Percentiles rank a stretch among this genome's conserved stretches.
These are phyloP conservation scores for Salix viminalis DNA, from an alignment of 345 rosid species.

Conservation along the genomic window DNA sequence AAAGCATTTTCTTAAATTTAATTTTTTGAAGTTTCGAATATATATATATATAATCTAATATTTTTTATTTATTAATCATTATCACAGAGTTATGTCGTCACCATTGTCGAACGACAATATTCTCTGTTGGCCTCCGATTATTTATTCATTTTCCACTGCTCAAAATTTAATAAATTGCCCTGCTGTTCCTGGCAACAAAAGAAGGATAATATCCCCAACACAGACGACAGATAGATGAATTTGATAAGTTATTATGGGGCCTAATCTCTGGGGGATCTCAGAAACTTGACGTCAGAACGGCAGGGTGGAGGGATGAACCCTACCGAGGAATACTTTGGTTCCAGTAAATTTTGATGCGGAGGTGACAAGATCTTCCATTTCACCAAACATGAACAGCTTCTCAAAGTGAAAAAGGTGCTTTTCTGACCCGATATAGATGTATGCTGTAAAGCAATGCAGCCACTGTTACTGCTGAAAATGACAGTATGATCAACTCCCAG, in stretches of 20 bases:
- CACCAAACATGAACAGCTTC: constrained; percentile 27
- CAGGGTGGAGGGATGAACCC: not conserved
- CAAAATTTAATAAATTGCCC: not conserved
- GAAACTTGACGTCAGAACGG: not conserved
- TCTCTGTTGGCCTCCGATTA: too few species aligned
- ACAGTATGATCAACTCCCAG: constrained; percentile 64
- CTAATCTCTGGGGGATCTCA: not conserved
- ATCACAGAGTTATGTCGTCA: too few species aligned
- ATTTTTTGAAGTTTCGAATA: too few species aligned
- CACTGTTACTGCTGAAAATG: constrained; percentile 41
- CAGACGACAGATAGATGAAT: not conserved
- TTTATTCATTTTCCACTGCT: too few species aligned
- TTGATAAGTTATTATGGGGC: not conserved
- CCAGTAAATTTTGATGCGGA: not conserved
- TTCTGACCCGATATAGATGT: constrained; percentile 51
- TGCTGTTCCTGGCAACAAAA: not conserved
- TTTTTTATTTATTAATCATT: too few species aligned
- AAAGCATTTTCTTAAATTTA: too few species aligned
- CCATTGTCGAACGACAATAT: too few species aligned
- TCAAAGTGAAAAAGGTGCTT: constrained; percentile 65
- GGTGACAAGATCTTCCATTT: constrained; percentile 1
- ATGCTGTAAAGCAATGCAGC: constrained; percentile 57
- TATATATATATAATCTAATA: too few species aligned
- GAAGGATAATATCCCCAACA: not conserved
- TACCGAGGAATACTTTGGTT: not conserved